Conservation (phyloP, 192 early-diverging fungal genomes). For the Phycomyces blakesleeanus region DNA sequence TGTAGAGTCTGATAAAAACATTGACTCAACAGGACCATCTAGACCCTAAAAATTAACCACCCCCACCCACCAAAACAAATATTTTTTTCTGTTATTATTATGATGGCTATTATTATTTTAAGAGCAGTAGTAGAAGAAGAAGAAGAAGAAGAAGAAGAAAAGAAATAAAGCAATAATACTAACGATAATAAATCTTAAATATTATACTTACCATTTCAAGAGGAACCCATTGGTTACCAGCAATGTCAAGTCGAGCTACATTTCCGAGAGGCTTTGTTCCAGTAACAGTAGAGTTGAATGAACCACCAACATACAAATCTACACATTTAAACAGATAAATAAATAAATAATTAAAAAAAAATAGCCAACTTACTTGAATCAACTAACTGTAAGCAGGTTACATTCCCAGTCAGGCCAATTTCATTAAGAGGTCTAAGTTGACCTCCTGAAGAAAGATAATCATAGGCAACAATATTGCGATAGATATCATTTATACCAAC, state of each 20-base stretch:
- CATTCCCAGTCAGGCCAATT: slow-evolving; percentile 15
- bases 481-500: slow-evolving; percentile 28
- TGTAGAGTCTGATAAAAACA: slow-evolving; percentile 1
- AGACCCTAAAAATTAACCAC: too few species aligned
- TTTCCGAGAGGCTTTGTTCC: background rate
- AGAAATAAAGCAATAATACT: too few species aligned
- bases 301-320: slow-evolving; percentile 25
- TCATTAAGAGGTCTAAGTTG: slow-evolving; percentile 4
- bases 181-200: too few species aligned
- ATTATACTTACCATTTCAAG: slow-evolving; percentile 1
- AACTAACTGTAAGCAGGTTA: slow-evolving; percentile 19
- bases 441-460: slow-evolving; percentile 14
- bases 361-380: slow-evolving; percentile 13
- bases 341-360: background rate
- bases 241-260: slow-evolving; percentile 13
- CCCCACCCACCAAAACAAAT: too few species aligned
- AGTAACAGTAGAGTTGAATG: slow-evolving; percentile 7
- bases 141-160: too few species aligned
- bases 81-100: too few species aligned
- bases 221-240: background rate
- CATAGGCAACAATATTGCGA: slow-evolving; percentile 56
- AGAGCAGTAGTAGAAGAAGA: too few species aligned
- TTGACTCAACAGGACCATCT: slow-evolving; percentile 12
- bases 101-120: too few species aligned
- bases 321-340: background rate